Evolutionary conservation across 176 grass and related monocot species (phyloP).

Genomic region (Oryza glumipatula): DNA sequence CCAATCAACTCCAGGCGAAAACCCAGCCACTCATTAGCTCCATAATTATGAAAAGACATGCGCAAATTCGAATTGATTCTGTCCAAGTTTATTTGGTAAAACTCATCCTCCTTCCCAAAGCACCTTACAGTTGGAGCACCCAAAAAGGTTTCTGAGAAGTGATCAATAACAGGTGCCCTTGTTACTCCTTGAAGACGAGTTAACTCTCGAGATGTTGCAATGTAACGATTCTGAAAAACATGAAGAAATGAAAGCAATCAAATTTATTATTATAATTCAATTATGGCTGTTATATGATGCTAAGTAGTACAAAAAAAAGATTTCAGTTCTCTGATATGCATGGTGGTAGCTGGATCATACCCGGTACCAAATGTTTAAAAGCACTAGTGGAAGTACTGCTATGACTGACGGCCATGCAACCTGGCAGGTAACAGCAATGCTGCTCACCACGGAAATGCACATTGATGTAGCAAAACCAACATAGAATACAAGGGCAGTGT

Average conservation of each 20-base stretch:
- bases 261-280: background rate
- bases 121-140: conserved; percentile 81
- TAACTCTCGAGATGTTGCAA: conserved; percentile 83
- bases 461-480: conserved; percentile 61
- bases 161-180: conserved; percentile 86
- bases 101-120: conserved; percentile 74
- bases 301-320: conserved; percentile 10
- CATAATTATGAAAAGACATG: conserved; percentile 88
- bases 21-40: conserved; percentile 84
- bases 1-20: conserved; percentile 93
- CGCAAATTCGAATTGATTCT: conserved; percentile 86
- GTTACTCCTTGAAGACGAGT: conserved; percentile 87
- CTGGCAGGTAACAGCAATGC: conserved; percentile 73
- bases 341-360: conserved; percentile 46
- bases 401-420: conserved; percentile 90
- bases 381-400: conserved; percentile 66
- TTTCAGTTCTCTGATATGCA: conserved; percentile 15
- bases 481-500: conserved; percentile 73
- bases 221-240: conserved; percentile 68
- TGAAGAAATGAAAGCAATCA: background rate
- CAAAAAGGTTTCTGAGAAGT: conserved; percentile 86
- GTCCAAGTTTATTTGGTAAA: conserved; percentile 70
- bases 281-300: background rate
- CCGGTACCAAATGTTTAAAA: conserved; percentile 95
- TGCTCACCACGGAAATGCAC: conserved; percentile 82